Evolutionary conservation across 352 stramenopile species (phyloP).

Genomic region (Phytopythium oedochilum): DNA sequence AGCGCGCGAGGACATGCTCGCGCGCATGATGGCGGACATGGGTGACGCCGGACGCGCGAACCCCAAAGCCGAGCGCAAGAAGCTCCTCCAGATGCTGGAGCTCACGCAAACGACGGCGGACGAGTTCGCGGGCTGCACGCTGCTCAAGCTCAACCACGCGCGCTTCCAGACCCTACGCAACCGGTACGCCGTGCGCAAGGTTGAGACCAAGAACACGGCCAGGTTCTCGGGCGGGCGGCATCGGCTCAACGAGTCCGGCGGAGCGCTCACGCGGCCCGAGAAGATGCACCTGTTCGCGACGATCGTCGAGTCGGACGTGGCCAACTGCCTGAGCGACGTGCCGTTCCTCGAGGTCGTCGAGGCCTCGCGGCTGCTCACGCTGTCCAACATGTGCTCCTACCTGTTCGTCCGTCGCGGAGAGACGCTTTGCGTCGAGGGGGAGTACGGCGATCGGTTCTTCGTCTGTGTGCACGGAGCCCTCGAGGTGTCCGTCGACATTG

Average conservation of each 20-base stretch:
- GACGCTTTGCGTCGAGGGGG: conserved; percentile 46
- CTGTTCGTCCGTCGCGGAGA: conserved; percentile 46
- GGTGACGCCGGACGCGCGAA: conserved; percentile 11
- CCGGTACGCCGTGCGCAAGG: conserved; percentile 13
- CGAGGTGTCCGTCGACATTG: conserved; percentile 38
- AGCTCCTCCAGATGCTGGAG: conserved; percentile 51
- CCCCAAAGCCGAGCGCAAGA: conserved; percentile 31
- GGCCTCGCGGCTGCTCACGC: conserved; percentile 44
- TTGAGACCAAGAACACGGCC: conserved; percentile 41
- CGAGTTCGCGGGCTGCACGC: conserved; percentile 39
- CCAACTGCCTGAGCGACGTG: conserved; percentile 62
- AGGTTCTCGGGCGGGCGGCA: conserved; percentile 34
- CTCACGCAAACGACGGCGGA: conserved; percentile 56
- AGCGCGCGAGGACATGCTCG: conserved; percentile 38
- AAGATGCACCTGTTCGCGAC: conserved; percentile 60
- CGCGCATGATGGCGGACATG: conserved; percentile 30
- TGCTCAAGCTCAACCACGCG: conserved; percentile 55
- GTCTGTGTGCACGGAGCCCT: conserved; percentile 60
- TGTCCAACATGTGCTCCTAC: conserved; percentile 69
- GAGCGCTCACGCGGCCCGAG: conserved; percentile 33
- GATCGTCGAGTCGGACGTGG: conserved; percentile 64
- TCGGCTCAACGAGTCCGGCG: conserved; percentile 10
- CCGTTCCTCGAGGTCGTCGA: conserved; percentile 63
- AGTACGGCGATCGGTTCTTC: conserved; percentile 63
- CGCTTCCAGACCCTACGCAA: conserved; percentile 39